A percentile compares a stretch with the other conserved stretches of the same genome.
Evolutionary conservation across 345 rosid genomes (phyloP).

Genomic region (Atalantia buxifolia): DNA sequence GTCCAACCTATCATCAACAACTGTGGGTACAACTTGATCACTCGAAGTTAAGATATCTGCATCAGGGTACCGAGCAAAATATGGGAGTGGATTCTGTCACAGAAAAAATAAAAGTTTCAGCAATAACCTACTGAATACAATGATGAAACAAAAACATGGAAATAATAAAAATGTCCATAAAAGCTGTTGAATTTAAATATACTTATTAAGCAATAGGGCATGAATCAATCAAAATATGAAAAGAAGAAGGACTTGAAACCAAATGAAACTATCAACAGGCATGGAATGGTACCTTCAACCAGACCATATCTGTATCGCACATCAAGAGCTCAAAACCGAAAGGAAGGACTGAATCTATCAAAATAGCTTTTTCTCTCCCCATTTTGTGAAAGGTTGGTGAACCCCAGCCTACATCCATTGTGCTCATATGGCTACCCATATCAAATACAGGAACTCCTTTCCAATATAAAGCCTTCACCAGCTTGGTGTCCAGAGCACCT

Average conservation of each 20-base stretch:
- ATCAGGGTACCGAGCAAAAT: constrained; percentile 87
- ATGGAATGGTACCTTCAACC: constrained; percentile 70
- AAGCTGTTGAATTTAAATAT: not conserved
- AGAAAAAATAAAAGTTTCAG: constrained; percentile 15
- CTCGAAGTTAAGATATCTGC: constrained; percentile 97
- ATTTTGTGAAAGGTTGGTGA: constrained; percentile 92
- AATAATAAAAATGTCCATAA: not conserved
- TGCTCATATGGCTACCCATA: constrained; percentile 97
- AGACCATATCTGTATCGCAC: constrained; percentile 99
- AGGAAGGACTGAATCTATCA: constrained; percentile 83
- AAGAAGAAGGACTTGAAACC: not conserved
- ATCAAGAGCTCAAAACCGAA: constrained; percentile 82
- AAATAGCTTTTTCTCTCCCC: constrained; percentile 97
- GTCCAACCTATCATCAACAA: constrained; percentile 89
- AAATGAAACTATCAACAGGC: not conserved
- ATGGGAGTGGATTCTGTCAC: constrained; percentile 88
- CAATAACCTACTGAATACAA: constrained; percentile 5
- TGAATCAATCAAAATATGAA: not conserved
- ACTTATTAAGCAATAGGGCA: not conserved
- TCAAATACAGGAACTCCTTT: constrained; percentile 97
- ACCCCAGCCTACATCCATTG: constrained; percentile 99
- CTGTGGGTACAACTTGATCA: constrained; percentile 95
- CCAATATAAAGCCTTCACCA: constrained; percentile 93
- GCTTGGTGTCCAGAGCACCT: constrained; percentile 98
- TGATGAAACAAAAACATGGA: not conserved